These are phyloP conservation scores for Fusarium verticillioides DNA, from an alignment of 2,329 filamentous ascomycete genomes.

Conservation along the genomic window DNA sequence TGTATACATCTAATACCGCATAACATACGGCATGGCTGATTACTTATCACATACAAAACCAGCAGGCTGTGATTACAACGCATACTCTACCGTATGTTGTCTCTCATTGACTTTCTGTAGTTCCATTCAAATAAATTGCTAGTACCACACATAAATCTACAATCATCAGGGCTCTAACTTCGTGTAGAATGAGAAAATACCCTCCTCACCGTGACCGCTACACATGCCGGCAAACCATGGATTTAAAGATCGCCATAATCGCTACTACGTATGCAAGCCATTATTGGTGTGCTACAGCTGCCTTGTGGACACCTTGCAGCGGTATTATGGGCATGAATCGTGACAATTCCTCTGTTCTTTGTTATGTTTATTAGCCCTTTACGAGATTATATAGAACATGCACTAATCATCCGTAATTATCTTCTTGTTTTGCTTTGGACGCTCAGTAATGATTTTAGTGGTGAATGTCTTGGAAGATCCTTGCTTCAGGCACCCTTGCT, in stretches of 20 bases:
- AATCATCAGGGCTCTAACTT: no score
- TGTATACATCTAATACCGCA: fast-evolving
- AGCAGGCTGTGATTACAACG: no score
- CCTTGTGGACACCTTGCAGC: fast-evolving
- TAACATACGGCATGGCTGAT: fast-evolving
- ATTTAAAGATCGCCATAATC: background rate
- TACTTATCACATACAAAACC: background rate
- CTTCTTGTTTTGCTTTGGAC: background rate
- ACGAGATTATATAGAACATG: fast-evolving
- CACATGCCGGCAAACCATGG: background rate
- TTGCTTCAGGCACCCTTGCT: background rate
- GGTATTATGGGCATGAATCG: background rate
- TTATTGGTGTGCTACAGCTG: background rate
- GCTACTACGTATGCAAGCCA: background rate
- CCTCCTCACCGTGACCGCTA: fast-evolving
- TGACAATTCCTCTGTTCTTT: background rate
- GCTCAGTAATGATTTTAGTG: background rate
- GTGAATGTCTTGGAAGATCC: background rate
- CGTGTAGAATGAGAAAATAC: background rate
- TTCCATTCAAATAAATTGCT: background rate
- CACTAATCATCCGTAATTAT: fast-evolving
- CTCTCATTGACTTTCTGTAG: background rate
- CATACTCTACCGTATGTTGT: background rate
- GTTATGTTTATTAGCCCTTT: fast-evolving
- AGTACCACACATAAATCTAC: background rate